A percentile compares a stretch with the other conserved stretches of the same genome.
phyloP scores from a whole-genome alignment of 2,329 filamentous ascomycete species.

The Colletotrichum kahawae region DNA sequence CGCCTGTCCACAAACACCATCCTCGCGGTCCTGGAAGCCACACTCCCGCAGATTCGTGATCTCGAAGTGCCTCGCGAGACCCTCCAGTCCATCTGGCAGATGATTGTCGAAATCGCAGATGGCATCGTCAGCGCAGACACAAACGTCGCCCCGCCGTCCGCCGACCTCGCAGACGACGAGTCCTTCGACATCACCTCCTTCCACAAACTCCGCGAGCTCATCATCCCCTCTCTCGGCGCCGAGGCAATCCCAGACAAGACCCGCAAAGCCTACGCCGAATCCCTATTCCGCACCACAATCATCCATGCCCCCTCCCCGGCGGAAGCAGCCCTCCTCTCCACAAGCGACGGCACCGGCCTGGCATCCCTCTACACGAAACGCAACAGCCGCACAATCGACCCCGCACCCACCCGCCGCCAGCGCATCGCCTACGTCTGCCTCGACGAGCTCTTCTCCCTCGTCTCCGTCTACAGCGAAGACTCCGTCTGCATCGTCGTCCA shows the following conservation, averaged over 20 bases:
- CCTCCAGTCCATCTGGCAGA: constrained; percentile 70
- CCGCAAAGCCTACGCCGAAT: constrained; percentile 72
- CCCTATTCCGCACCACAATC: constrained; percentile 82
- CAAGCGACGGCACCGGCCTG: constrained; percentile 56
- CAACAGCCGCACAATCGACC: constrained; percentile 74
- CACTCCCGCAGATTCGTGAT: constrained; percentile 64
- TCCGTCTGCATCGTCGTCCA: constrained; percentile 44
- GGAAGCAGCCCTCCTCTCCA: constrained; percentile 62
- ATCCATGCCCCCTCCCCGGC: constrained; percentile 68
- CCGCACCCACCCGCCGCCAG: constrained; percentile 66
- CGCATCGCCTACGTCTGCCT: constrained; percentile 82
- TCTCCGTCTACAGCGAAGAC: constrained; percentile 54
- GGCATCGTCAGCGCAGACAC: constrained; percentile 74
- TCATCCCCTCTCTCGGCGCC: constrained; percentile 76
- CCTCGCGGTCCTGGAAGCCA: constrained; percentile 70
- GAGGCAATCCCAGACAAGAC: constrained; percentile 68
- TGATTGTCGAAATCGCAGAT: constrained; percentile 67
- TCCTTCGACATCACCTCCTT: constrained; percentile 82
- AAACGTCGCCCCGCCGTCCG: constrained; percentile 45
- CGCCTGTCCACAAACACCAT: constrained; percentile 75
- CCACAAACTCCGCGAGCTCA: constrained; percentile 68
- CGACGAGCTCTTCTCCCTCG: constrained; percentile 76
- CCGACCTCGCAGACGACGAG: constrained; percentile 71
- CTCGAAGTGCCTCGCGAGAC: constrained; percentile 50
- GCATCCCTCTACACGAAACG: constrained; percentile 67